Evolutionary conservation across 2,329 filamentous ascomycete genomes (phyloP).

Genomic region (Cryphonectria japonica): DNA sequence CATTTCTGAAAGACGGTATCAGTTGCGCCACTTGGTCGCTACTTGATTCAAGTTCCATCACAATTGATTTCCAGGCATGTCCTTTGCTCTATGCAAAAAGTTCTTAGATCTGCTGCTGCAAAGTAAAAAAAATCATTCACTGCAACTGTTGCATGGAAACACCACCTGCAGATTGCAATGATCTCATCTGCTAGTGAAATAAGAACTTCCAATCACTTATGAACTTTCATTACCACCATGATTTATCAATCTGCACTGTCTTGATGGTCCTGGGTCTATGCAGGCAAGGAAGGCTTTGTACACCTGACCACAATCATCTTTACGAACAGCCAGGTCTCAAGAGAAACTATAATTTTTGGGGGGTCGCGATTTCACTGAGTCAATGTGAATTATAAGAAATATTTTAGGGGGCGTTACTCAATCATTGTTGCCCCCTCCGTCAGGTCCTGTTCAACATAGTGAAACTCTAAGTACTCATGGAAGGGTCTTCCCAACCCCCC

Average conservation of each 20-base stretch:
- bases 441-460: not conserved
- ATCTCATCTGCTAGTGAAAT: not conserved
- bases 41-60: no score
- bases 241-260: not conserved
- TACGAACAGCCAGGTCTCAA: no score
- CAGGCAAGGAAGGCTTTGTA: not conserved
- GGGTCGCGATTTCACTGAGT: not conserved
- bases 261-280: not conserved
- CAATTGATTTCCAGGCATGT: not conserved
- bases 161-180: not conserved
- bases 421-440: not conserved
- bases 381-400: not conserved
- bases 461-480: not conserved
- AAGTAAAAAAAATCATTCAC: not conserved
- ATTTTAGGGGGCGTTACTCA: not conserved
- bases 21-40: not conserved
- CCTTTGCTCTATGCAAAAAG: not conserved
- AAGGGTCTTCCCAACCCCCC: no score
- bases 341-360: not conserved
- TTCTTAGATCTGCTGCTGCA: not conserved
- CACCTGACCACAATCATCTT: not conserved
- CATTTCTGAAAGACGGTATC: fast-evolving
- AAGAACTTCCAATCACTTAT: not conserved
- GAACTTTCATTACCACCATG: not conserved
- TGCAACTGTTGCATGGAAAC: not conserved